Evolutionary conservation across 2,329 filamentous ascomycete genomes (phyloP).

Genomic region (Emergomyces orientalis): DNA sequence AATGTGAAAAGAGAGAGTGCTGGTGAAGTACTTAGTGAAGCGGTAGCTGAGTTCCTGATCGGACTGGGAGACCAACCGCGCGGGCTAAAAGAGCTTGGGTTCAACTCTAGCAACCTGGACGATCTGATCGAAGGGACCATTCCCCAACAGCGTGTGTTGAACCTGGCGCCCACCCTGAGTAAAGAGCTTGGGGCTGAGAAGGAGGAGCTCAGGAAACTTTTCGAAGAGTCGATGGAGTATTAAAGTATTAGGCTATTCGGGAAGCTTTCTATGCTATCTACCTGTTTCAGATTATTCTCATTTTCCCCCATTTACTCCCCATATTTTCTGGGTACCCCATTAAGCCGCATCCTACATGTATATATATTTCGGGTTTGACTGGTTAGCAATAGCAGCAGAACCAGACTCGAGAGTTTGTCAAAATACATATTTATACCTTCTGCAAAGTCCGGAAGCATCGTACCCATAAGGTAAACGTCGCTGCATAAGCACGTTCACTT

Average conservation of each 20-base stretch:
- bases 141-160: slow-evolving; percentile 80
- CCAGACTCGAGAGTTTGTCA: neutral
- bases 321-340: neutral
- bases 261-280: neutral
- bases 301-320: neutral
- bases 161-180: slow-evolving; percentile 75
- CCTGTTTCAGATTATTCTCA: neutral
- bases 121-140: slow-evolving; percentile 86
- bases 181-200: slow-evolving; percentile 60
- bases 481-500: no score
- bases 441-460: neutral
- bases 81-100: slow-evolving; percentile 76
- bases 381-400: neutral
- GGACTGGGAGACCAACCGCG: slow-evolving; percentile 82
- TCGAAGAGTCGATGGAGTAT: slow-evolving; percentile 54
- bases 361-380: neutral
- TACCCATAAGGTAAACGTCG: no score
- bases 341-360: neutral
- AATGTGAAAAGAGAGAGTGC: slow-evolving; percentile 84
- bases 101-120: slow-evolving; percentile 65
- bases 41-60: slow-evolving; percentile 68
- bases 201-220: slow-evolving; percentile 60
- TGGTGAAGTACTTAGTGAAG: slow-evolving; percentile 78
- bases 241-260: no score
- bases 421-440: neutral